Base-by-base conservation (phyloP, 164 flowering plant species). In the Amborella trichopoda region DNA sequence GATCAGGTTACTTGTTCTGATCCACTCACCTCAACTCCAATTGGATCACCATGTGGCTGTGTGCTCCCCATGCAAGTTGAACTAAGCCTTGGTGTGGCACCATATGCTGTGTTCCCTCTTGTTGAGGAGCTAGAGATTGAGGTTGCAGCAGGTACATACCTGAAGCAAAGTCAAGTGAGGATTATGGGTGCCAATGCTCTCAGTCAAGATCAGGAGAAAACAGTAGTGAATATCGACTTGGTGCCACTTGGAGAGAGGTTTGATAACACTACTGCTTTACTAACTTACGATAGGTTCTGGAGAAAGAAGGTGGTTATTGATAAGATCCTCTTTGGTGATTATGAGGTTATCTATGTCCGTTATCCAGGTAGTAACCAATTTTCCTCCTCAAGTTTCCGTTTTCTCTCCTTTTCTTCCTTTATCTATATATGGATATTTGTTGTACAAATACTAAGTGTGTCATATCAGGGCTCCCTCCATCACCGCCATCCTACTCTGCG, bases 301-400 rank as follows among this genome's bases (percentile, higher is more conserved):
- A 72, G 74, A 45, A 80, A 77, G 63, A 83, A 79, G 58, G 80
- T 88, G 46, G 71, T 72, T 28, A 56, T 93, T 36, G 84, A 93
- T 67, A 44, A 3, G 46, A 69, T 88, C 28, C 71, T 84, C 52
- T 91, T 93, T 72, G 99, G 95, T 23, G 66, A 54, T 59, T 93
- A 93, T 66, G 78, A 76, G 49, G 84, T 81, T 38, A 36, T 71
- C 25, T 59, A 55, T 55, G 67, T 93, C 49, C 65, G 28, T 41
- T 93, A 87, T 71, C 81, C 82, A 64, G 99, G 96, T 88, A 76
- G n/a, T n/a, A n/a, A n/a, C n/a, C n/a, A n/a, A n/a, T n/a, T n/a
- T n/a, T n/a, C n/a, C n/a, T n/a, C n/a, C n/a, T n/a, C n/a, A n/a
- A n/a, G n/a, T n/a, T n/a, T n/a, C n/a, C n/a, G n/a, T n/a, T n/a